Conservation (phyloP, 495 filamentous ascomycete genomes). For the Mytilinidion resinicola region DNA sequence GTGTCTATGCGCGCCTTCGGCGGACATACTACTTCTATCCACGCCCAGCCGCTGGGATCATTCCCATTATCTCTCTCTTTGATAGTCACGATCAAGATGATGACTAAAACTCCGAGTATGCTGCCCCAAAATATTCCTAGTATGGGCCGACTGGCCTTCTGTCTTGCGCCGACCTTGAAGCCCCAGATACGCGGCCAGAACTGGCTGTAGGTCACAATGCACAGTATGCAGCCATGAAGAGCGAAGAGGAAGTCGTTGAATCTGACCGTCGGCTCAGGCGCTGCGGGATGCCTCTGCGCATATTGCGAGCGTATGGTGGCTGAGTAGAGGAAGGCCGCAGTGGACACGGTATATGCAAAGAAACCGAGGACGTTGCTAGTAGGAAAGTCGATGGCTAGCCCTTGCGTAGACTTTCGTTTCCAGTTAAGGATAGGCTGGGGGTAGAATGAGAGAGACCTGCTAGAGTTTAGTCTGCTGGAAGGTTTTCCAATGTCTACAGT, state of each 20-base stretch:
- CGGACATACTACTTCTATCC: slow-evolving; percentile 71
- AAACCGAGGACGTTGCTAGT: slow-evolving; percentile 80
- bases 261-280: slow-evolving; percentile 71
- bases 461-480: slow-evolving; percentile 38
- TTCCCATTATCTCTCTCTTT: slow-evolving; percentile 48
- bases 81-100: slow-evolving; percentile 49
- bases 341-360: slow-evolving; percentile 68
- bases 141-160: slow-evolving; percentile 58
- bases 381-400: slow-evolving; percentile 81
- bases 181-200: slow-evolving; percentile 69
- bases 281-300: slow-evolving; percentile 65
- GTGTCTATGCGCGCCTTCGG: background rate
- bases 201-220: slow-evolving; percentile 61
- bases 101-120: slow-evolving; percentile 49
- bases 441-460: slow-evolving; percentile 81
- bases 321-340: slow-evolving; percentile 66
- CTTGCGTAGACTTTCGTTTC: slow-evolving; percentile 65
- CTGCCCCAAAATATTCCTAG: slow-evolving; percentile 61
- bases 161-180: slow-evolving; percentile 52
- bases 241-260: slow-evolving; percentile 89
- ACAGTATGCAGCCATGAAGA: slow-evolving; percentile 66
- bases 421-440: slow-evolving; percentile 78
- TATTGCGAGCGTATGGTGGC: slow-evolving; percentile 73
- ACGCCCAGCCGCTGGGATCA: slow-evolving; percentile 55
- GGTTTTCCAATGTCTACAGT: slow-evolving; percentile 39